Conservation (phyloP, 2,329 filamentous ascomycete species). For the Tympanopsis confertula region DNA sequence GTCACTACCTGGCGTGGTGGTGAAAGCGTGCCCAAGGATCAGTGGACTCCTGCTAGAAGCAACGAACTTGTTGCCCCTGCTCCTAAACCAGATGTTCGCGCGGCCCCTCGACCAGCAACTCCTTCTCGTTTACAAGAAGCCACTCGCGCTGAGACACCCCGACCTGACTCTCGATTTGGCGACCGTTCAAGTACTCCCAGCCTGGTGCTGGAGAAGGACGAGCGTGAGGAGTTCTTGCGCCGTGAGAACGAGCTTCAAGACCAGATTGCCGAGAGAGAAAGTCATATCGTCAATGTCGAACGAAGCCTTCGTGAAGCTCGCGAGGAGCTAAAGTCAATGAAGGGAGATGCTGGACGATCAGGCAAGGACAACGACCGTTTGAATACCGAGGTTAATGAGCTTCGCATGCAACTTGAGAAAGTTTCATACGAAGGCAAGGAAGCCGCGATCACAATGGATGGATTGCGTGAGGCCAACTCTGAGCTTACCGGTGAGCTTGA, state of each 20-base stretch:
- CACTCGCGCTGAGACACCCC: constrained; percentile 39
- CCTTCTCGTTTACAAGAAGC: constrained; percentile 39
- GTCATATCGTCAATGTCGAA: constrained; percentile 66
- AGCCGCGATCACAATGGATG: constrained; percentile 93
- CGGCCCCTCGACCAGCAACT: constrained; percentile 38
- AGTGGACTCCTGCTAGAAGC: constrained; percentile 63
- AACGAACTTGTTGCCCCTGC: constrained; percentile 33
- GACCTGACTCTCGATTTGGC: constrained; percentile 52
- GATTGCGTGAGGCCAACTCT: constrained; percentile 85
- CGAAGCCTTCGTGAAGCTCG: constrained; percentile 71
- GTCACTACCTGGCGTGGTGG: constrained; percentile 79
- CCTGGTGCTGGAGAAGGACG: constrained; percentile 83
- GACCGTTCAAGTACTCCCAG: constrained; percentile 82
- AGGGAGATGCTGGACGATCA: constrained; percentile 72
- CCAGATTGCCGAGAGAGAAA: constrained; percentile 86
- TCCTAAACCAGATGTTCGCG: constrained; percentile 31
- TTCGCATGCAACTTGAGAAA: constrained; percentile 94
- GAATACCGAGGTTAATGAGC: constrained; percentile 74
- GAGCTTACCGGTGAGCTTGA: constrained; percentile 88
- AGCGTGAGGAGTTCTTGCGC: constrained; percentile 87
- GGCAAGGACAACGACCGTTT: constrained; percentile 86
- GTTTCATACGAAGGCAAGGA: constrained; percentile 94
- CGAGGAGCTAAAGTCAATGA: constrained; percentile 74
- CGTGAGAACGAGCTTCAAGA: constrained; percentile 96
- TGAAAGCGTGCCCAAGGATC: constrained; percentile 78